A percentile compares a stretch with the other conserved stretches of the same genome.
Conservation (phyloP, 2,329 filamentous ascomycete genomes). For the Monosporascus cannonballus region DNA sequence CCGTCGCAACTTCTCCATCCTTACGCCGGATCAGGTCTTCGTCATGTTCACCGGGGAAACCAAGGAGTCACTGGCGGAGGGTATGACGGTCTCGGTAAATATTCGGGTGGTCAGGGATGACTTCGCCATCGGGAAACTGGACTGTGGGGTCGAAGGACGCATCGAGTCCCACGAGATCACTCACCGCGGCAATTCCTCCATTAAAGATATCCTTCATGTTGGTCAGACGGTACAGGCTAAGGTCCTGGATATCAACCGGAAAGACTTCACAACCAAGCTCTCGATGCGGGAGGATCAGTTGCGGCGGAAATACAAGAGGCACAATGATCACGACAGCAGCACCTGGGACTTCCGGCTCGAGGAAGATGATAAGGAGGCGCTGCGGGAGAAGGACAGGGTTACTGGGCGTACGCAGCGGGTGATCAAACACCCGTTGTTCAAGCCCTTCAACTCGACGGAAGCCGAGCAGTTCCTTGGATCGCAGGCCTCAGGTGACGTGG, state of each 20-base stretch:
- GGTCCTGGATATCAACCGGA: constrained; percentile 80
- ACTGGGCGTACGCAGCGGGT: constrained; percentile 86
- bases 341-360: constrained; percentile 89
- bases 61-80: constrained; percentile 70
- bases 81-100: constrained; percentile 88
- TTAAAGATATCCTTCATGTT: constrained; percentile 66
- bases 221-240: constrained; percentile 87
- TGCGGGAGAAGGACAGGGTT: constrained; percentile 79
- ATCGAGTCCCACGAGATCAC: constrained; percentile 80
- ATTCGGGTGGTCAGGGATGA: constrained; percentile 86
- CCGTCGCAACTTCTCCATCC: constrained; percentile 66
- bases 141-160: constrained; percentile 88
- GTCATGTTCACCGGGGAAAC: constrained; percentile 97
- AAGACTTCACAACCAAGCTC: constrained; percentile 76
- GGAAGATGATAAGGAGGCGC: constrained; percentile 70
- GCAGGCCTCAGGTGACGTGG: constrained; percentile 79
- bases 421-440: constrained; percentile 96
- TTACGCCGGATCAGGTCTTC: constrained; percentile 76
- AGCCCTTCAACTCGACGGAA: constrained; percentile 83
- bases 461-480: constrained; percentile 90
- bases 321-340: constrained; percentile 64
- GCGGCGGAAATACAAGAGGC: constrained; percentile 63
- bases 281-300: constrained; percentile 79
- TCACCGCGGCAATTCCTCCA: constrained; percentile 55
- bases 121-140: constrained; percentile 87